Base-by-base conservation (phyloP, 768 basidiomycete genomes). In the Pulveroboletus sp. region DNA sequence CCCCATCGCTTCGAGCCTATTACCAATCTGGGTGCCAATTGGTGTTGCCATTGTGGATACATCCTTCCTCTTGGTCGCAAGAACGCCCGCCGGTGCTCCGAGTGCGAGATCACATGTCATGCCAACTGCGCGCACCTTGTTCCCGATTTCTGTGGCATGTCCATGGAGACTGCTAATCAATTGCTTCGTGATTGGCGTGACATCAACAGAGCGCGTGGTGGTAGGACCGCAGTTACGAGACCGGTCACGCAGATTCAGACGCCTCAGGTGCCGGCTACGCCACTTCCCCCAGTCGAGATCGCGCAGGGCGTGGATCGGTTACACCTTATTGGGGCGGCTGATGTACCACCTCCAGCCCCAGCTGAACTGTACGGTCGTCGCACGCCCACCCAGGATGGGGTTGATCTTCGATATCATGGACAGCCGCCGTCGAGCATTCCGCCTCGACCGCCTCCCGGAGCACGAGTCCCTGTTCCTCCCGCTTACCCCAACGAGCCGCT, bases 31-130 rank as follows among this genome's bases (percentile, higher is more conserved):
- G 90, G 93, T 37, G 91, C 96, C 16, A 97, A 95, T 63, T 99
- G 96, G 96, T 99, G 96, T 70, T 99, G 96, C 67, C 96, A 99
- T 68, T 99, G 96, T 67, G 96, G 96, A 55, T 96, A 94, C 63
- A 94, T 99, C 81, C 80, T 96, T 22, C 94, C 96, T 47, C 80
- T 98, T 41, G 95, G 95, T 44, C 85, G 94, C 57, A 98, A 98
- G 76, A 95, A 97, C 67, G 88, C 95, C 19, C 84, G 93, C 48
- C 89, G 88, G 69, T 99, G 96, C 68, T 85, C 90, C 0, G 95
- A 98, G 68, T 99, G 96, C 71, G 83, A 87, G 62, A 85, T 98
- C 58, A 97, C 95, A 39, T 97, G 93, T 61, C 96, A 99, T 70
- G 93, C 92, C 17, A 89, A 93, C 56, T 99, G 96, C 71, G 90